Conservation (phyloP, 805 yeast species). For the Metschnikowia proteae region DNA sequence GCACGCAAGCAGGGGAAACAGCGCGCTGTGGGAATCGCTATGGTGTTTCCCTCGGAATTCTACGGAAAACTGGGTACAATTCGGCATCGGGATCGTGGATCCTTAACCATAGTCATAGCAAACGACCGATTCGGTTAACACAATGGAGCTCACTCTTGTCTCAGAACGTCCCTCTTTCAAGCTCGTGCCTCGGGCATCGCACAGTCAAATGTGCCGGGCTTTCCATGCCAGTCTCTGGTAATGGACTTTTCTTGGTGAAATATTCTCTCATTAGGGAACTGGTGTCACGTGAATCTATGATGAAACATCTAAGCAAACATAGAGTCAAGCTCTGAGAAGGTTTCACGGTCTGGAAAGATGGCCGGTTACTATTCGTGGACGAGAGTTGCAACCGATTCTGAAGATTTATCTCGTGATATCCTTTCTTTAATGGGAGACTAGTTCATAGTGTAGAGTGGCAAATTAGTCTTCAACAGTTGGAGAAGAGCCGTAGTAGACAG, state of each 20-base stretch:
- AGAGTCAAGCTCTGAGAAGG: slow-evolving; percentile 87
- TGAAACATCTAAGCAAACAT: slow-evolving; percentile 75
- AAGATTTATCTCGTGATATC: slow-evolving; percentile 9
- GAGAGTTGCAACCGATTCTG: slow-evolving; percentile 61
- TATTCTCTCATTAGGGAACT: slow-evolving; percentile 20
- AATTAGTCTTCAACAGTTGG: too few relatives aligned
- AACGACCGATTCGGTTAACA: slow-evolving; percentile 53
- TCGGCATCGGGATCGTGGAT: slow-evolving; percentile 61
- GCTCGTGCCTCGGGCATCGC: slow-evolving; percentile 39
- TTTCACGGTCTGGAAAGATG: slow-evolving; percentile 47
- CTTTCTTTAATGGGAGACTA: not conserved
- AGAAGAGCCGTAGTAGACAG: too few relatives aligned
- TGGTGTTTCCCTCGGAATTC: slow-evolving; percentile 14
- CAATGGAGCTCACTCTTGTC: slow-evolving; percentile 86
- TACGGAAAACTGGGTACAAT: slow-evolving; percentile 20
- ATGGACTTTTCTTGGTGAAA: slow-evolving; percentile 21
- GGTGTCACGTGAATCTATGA: slow-evolving; percentile 41
- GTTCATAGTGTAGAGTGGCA: not conserved
- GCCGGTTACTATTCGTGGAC: slow-evolving; percentile 47
- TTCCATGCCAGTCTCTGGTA: slow-evolving; percentile 5
- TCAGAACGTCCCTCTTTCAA: slow-evolving; percentile 48
- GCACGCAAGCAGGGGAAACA: not conserved
- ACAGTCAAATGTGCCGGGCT: slow-evolving; percentile 69
- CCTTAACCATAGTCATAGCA: slow-evolving; percentile 76
- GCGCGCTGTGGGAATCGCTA: not conserved